Evolutionary conservation across 2,329 filamentous ascomycete genomes (phyloP).

Genomic region (Cladophialophora exuberans): DNA sequence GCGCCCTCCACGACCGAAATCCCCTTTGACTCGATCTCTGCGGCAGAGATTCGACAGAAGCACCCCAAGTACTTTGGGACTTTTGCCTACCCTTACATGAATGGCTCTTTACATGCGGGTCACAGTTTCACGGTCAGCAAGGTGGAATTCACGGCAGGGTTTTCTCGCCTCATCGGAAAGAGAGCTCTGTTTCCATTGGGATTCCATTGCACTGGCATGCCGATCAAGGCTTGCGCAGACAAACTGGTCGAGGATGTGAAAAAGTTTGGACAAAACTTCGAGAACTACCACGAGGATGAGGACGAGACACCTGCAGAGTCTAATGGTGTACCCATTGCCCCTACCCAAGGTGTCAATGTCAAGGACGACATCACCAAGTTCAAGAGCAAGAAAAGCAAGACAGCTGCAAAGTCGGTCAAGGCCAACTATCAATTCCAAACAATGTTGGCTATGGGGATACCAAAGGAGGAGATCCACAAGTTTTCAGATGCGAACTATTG

Average conservation of each 20-base stretch:
- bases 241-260: constrained; percentile 89
- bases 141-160: constrained; percentile 87
- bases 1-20: constrained; percentile 79
- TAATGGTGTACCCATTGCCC: constrained; percentile 57
- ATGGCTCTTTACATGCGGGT: constrained; percentile 84
- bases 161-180: constrained; percentile 88
- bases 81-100: constrained; percentile 81
- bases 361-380: constrained; percentile 92
- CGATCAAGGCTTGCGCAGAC: constrained; percentile 96
- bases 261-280: constrained; percentile 85
- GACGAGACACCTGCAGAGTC: constrained; percentile 55
- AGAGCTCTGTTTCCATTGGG: constrained; percentile 85
- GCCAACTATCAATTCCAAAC: constrained; percentile 97
- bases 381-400: constrained; percentile 89
- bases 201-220: constrained; percentile 96
- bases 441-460: constrained; percentile 88
- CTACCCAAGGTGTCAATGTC: constrained; percentile 60
- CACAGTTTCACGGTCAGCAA: constrained; percentile 92
- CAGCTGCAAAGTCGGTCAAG: constrained; percentile 84
- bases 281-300: constrained; percentile 69
- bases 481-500: constrained; percentile 92
- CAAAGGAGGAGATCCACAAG: constrained; percentile 83
- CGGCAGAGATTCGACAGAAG: constrained; percentile 75
- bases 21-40: constrained; percentile 72
- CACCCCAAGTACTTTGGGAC: constrained; percentile 90